phyloP scores from a whole-genome alignment of 768 basidiomycete genomes.

The Macrolepiota fuliginosa region DNA sequence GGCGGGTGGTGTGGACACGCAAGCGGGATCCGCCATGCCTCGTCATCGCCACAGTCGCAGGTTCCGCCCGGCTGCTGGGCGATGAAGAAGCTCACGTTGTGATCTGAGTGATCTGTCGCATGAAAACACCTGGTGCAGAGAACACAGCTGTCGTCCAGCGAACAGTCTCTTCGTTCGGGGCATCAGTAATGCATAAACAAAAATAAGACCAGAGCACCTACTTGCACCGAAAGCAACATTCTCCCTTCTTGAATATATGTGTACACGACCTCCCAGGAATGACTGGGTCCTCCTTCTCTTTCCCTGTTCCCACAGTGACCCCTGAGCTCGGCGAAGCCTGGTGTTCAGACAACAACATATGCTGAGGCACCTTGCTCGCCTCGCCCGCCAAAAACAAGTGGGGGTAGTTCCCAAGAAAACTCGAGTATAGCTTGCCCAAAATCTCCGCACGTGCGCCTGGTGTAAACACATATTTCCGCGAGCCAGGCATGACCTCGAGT shows the following conservation, averaged over 20 bases:
- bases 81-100: slow-evolving; percentile 93
- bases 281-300: slow-evolving; percentile 53
- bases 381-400: slow-evolving; percentile 71
- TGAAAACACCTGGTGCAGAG: slow-evolving; percentile 90
- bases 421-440: slow-evolving; percentile 75
- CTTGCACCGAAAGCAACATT: slow-evolving; percentile 94
- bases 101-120: slow-evolving; percentile 78
- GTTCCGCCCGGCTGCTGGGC: slow-evolving; percentile 90
- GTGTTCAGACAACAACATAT: slow-evolving; percentile 66
- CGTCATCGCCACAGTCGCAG: slow-evolving; percentile 92
- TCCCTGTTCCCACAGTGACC: slow-evolving; percentile 49
- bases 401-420: slow-evolving; percentile 78
- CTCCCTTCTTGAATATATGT: slow-evolving; percentile 86
- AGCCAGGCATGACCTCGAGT: slow-evolving; percentile 79
- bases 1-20: slow-evolving; percentile 75
- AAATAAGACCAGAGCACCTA: slow-evolving; percentile 36
- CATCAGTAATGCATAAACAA: not conserved
- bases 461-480: slow-evolving; percentile 75
- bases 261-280: slow-evolving; percentile 77
- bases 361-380: slow-evolving; percentile 58
- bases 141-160: slow-evolving; percentile 85
- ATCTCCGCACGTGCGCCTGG: slow-evolving; percentile 76
- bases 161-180: slow-evolving; percentile 69
- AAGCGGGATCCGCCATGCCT: slow-evolving; percentile 76
- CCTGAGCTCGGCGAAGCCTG: slow-evolving; percentile 51